Conservation (phyloP, 2,329 filamentous ascomycete genomes). For the Epichloe coenophiala region DNA sequence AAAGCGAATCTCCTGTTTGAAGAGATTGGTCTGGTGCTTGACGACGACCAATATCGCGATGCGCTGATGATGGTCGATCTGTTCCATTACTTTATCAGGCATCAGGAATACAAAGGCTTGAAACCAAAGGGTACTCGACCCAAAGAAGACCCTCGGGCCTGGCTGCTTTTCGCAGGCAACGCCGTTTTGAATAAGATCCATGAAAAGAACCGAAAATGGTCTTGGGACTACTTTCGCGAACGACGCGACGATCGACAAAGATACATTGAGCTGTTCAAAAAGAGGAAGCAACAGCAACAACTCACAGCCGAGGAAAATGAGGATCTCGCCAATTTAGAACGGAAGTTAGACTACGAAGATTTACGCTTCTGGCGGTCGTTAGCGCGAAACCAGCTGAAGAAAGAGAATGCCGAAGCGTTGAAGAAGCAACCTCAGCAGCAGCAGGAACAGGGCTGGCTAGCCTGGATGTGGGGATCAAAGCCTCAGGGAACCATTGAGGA, state of each 20-base stretch:
- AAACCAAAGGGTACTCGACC: conserved; percentile 71
- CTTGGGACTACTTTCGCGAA: conserved; percentile 91
- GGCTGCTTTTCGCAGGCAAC: conserved; percentile 82
- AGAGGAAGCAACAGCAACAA: conserved; percentile 65
- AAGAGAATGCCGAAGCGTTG: conserved; percentile 84
- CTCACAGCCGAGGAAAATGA: conserved; percentile 56
- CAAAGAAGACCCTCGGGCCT: conserved; percentile 83
- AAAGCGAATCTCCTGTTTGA: conserved; percentile 90
- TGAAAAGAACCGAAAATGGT: conserved; percentile 83
- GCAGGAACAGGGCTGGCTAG: conserved; percentile 73
- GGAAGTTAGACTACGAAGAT: conserved; percentile 86
- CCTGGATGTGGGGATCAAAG: conserved; percentile 84
- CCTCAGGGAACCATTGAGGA: conserved; percentile 46
- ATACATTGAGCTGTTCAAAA: conserved; percentile 98
- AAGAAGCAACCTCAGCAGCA: conserved; percentile 43
- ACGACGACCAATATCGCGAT: conserved; percentile 95
- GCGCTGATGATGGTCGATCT: conserved; percentile 95
- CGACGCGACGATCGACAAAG: conserved; percentile 75
- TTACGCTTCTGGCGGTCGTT: conserved; percentile 93
- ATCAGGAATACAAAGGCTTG: conserved; percentile 90
- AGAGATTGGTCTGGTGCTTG: conserved; percentile 93
- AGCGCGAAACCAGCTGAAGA: conserved; percentile 84
- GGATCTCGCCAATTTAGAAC: conserved; percentile 65
- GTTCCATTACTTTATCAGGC: conserved; percentile 95
- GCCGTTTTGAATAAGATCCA: conserved; percentile 90